phyloP scores from a whole-genome alignment of 176 grass and related monocot species.

The Saccharum spontaneum region DNA sequence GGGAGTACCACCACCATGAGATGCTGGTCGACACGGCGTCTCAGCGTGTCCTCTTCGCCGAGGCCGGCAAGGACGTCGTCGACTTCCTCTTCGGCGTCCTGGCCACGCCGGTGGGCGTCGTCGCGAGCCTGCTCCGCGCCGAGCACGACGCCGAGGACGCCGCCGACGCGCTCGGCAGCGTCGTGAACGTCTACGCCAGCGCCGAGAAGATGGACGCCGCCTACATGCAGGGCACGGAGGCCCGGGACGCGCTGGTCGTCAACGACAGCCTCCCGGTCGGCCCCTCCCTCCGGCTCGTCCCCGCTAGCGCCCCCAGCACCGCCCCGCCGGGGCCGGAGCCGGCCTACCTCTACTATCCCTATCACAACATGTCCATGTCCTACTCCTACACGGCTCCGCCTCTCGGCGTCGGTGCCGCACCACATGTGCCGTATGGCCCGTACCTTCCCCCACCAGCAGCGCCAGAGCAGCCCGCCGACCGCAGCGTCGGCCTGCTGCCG shows the following conservation, averaged over 20 bases:
- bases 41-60: slow-evolving; percentile 25
- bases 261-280: too few species aligned
- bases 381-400: too few species aligned
- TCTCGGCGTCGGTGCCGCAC: too few species aligned
- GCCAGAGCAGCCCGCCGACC: not conserved
- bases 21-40: not conserved
- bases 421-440: not conserved
- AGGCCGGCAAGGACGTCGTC: slow-evolving; percentile 33
- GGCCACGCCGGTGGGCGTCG: slow-evolving; percentile 24
- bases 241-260: not conserved
- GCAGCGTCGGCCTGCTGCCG: not conserved
- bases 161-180: slow-evolving; percentile 20
- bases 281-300: not conserved
- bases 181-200: slow-evolving; percentile 35
- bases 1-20: not conserved
- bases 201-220: slow-evolving; percentile 4
- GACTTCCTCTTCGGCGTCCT: slow-evolving; percentile 31
- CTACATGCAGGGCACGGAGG: not conserved
- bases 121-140: slow-evolving; percentile 35
- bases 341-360: too few species aligned
- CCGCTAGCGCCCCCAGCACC: too few species aligned
- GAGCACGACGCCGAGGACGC: not conserved
- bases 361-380: too few species aligned
- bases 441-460: not conserved
- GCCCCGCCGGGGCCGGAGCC: too few species aligned